Evolutionary conservation across 1,139 yeast genomes (phyloP), one percentile per base, ranked within the genome.

Genomic region (Pichia inconspicua): DNA sequence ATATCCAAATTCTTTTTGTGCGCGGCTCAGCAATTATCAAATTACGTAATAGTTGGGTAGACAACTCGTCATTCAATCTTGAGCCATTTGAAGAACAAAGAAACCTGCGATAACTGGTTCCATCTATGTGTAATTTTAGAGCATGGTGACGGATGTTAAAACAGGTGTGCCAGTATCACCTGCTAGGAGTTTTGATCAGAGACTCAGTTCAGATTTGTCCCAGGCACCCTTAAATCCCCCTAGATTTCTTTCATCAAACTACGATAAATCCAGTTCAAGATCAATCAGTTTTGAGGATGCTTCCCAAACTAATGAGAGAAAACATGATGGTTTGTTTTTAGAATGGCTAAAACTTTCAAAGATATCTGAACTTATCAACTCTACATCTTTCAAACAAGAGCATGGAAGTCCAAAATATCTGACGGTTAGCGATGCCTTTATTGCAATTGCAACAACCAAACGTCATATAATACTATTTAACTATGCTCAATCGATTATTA

Each of bases 381-480:
- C 76, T 1, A 66, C 69, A 10, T 61, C 66, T 2, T 67, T 73
- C 7, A 53, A 60, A 22, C 47, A 66, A 3, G 58, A 61, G 9
- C 72, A 74, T 55, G 95, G 95, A 0, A 59, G 63, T 1, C 75
- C 82, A 0, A 66, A 73, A 0, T 65, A 67, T 25, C 58, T 83
- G 9, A 67, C 71, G 4, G 72, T 81, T 0, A 73, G 80, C 1
- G 70, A 79, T 4, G 42, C 41, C 14, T 70, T 70, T 47, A 70
- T 87, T 2, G 78, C 77, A 0, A 59, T 86, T 12, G 94, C 88
- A 2, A 85, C 94, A 0, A 58, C 72, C 1, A 71, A 71, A 44
- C 90, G 90, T 1, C 66, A 63, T 42, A 70, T 84, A 0, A 62
- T 84, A 17, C 69, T 82, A 1, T 86, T 83, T 62, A 83, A 80